Percentiles rank a stretch among this genome's conserved stretches.
Conservation (phyloP, 768 basidiomycete species). For the Polyporus arcularius region DNA sequence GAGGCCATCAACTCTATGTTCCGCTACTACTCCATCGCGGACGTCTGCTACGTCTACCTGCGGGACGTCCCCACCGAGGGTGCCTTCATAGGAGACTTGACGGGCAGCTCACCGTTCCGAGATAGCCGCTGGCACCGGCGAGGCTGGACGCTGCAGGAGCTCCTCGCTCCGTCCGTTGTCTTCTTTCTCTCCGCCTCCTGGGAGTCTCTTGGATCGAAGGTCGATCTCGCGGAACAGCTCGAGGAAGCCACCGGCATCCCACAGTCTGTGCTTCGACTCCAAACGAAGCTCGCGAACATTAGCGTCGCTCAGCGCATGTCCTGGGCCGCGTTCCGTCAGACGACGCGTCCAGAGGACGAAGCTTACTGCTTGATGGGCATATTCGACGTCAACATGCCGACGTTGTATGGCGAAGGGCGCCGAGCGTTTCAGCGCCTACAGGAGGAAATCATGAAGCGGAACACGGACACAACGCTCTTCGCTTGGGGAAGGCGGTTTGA, state of each 20-base stretch:
- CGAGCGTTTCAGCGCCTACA: constrained; percentile 7
- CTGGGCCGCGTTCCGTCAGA: constrained; percentile 6
- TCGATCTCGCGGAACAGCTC: background rate
- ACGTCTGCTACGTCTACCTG: constrained; percentile 3
- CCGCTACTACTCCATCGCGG: constrained; percentile 1
- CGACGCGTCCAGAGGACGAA: constrained; percentile 12
- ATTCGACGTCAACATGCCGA: constrained; percentile 8
- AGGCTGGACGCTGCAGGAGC: constrained; percentile 9
- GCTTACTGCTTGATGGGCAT: constrained; percentile 12
- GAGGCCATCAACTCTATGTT: constrained; percentile 15
- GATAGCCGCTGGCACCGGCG: constrained; percentile 1
- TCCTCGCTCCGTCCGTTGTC: background rate
- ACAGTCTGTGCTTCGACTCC: background rate
- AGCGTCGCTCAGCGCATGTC: constrained; percentile 11
- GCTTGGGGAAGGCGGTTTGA: constrained; percentile 1
- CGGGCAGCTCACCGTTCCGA: background rate
- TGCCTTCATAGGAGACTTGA: background rate
- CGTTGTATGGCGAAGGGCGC: constrained; percentile 11
- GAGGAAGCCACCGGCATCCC: background rate
- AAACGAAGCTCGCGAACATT: background rate
- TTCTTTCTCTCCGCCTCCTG: constrained; percentile 1
- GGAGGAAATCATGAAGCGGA: constrained; percentile 6
- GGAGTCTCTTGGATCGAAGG: background rate
- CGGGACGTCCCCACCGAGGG: background rate
- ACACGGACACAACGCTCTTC: background rate